Evolutionary conservation across 2,329 filamentous ascomycete species (phyloP).

Genomic region (Colletotrichum tropicale): DNA sequence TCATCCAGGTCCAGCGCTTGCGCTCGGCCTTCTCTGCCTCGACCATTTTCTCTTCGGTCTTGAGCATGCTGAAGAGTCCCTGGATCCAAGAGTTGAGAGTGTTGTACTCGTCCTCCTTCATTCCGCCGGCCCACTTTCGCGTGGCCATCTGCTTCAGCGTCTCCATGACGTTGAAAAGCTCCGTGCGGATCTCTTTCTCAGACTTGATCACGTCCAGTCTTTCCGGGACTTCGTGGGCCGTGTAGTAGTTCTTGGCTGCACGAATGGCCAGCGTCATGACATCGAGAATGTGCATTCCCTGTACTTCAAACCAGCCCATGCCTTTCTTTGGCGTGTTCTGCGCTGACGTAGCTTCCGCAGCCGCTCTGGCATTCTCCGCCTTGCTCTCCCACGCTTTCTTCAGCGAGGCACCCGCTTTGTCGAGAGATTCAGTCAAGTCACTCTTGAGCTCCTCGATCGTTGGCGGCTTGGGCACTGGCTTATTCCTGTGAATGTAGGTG

Average conservation of each 20-base stretch:
- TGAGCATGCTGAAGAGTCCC: constrained; percentile 77
- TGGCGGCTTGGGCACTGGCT: constrained; percentile 82
- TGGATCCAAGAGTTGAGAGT: constrained; percentile 80
- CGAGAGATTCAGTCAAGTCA: constrained; percentile 69
- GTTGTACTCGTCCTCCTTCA: constrained; percentile 78
- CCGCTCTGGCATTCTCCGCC: background rate
- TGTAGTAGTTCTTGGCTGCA: constrained; percentile 96
- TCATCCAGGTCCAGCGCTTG: constrained; percentile 80
- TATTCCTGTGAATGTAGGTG: constrained; percentile 88
- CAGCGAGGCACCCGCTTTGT: constrained; percentile 71
- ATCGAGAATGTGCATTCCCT: constrained; percentile 91
- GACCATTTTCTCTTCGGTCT: constrained; percentile 78
- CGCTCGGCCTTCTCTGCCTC: constrained; percentile 73
- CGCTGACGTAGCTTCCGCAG: background rate
- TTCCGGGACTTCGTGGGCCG: constrained; percentile 85
- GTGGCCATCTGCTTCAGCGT: constrained; percentile 90
- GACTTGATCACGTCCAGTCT: constrained; percentile 85
- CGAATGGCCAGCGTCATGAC: constrained; percentile 94
- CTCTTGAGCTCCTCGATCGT: constrained; percentile 78
- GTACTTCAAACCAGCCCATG: constrained; percentile 81
- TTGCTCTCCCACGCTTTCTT: constrained; percentile 57
- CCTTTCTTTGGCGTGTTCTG: constrained; percentile 32
- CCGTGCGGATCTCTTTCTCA: constrained; percentile 83
- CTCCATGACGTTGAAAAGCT: constrained; percentile 86
- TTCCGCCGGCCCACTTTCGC: constrained; percentile 82